These are phyloP conservation scores for Climacium dendroides DNA, from an alignment of 225 moss, liverwort and hornwort species.

Conservation along the genomic window DNA sequence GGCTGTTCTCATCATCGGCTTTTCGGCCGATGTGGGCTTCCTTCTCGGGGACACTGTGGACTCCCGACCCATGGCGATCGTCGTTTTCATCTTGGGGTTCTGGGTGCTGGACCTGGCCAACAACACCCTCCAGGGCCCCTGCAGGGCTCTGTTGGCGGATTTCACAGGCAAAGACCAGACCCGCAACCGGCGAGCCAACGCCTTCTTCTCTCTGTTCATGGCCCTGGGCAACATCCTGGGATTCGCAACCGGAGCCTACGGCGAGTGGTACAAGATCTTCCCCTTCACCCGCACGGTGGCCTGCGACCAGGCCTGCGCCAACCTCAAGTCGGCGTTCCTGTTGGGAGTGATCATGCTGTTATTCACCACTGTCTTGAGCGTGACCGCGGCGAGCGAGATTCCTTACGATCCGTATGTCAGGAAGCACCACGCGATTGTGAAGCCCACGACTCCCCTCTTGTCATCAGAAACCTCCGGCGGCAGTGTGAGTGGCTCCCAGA, in stretches of 20 bases:
- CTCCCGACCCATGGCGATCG: conserved; percentile 40
- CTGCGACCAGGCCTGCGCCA: conserved; percentile 57
- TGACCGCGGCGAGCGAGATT: conserved; percentile 62
- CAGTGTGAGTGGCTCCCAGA: neutral
- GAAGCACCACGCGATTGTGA: neutral
- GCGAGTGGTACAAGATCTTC: conserved; percentile 47
- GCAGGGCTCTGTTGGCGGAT: conserved; percentile 75
- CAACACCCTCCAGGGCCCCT: conserved; percentile 83
- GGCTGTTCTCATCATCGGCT: conserved; percentile 53
- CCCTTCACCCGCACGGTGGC: conserved; percentile 39
- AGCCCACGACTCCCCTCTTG: conserved; percentile 40
- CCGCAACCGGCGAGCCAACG: conserved; percentile 68
- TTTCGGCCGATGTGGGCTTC: conserved; percentile 61
- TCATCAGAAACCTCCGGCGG: neutral
- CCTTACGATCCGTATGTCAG: conserved; percentile 39
- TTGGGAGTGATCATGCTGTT: conserved; percentile 50
- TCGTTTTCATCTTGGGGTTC: conserved; percentile 62
- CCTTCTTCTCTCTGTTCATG: conserved; percentile 82
- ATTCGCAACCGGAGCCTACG: conserved; percentile 76
- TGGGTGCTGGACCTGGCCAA: conserved; percentile 87
- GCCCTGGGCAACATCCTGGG: conserved; percentile 80
- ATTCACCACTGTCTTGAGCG: conserved; percentile 47
- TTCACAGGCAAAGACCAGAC: conserved; percentile 72
- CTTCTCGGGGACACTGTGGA: conserved; percentile 35
- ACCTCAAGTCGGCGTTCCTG: conserved; percentile 77